phyloP scores from a whole-genome alignment of 768 basidiomycete genomes.

The Suillus decipiens region DNA sequence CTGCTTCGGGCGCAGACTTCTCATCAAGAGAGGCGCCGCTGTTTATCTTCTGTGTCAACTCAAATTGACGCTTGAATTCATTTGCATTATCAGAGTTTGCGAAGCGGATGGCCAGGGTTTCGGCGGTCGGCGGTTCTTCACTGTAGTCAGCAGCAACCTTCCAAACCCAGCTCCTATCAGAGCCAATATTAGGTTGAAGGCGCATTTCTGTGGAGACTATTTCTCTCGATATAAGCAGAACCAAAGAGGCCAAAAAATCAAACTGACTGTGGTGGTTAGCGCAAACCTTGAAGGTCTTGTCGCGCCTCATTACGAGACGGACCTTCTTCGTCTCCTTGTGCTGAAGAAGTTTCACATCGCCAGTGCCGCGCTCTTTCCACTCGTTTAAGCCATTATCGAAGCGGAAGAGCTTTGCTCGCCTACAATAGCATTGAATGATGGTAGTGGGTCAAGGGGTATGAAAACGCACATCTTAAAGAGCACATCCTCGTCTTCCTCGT shows the following conservation, averaged over 20 bases:
- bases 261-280: constrained; percentile 93
- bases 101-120: constrained; percentile 98
- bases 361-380: constrained; percentile 99
- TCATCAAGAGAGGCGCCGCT: constrained; percentile 27
- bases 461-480: constrained; percentile 92
- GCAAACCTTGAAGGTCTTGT: constrained; percentile 99
- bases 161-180: constrained; percentile 99
- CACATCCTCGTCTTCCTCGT: constrained; percentile 91
- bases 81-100: constrained; percentile 93
- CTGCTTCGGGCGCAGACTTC: constrained; percentile 20
- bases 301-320: constrained; percentile 97
- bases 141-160: constrained; percentile 95
- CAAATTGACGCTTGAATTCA: constrained; percentile 89
- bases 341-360: constrained; percentile 88
- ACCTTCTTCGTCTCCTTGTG: constrained; percentile 91
- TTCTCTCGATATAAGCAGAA: constrained; percentile 13
- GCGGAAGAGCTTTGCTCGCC: constrained; percentile 98
- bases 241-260: background rate
- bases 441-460: constrained; percentile 15
- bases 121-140: constrained; percentile 84
- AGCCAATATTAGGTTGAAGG: constrained; percentile 96
- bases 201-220: constrained; percentile 88
- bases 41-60: constrained; percentile 78
- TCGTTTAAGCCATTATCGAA: constrained; percentile 77
- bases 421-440: constrained; percentile 38